Evolutionary conservation across 768 basidiomycete genomes (phyloP), one percentile per base, ranked within the genome.

Genomic region (Gloeopeniophorella convolvens): DNA sequence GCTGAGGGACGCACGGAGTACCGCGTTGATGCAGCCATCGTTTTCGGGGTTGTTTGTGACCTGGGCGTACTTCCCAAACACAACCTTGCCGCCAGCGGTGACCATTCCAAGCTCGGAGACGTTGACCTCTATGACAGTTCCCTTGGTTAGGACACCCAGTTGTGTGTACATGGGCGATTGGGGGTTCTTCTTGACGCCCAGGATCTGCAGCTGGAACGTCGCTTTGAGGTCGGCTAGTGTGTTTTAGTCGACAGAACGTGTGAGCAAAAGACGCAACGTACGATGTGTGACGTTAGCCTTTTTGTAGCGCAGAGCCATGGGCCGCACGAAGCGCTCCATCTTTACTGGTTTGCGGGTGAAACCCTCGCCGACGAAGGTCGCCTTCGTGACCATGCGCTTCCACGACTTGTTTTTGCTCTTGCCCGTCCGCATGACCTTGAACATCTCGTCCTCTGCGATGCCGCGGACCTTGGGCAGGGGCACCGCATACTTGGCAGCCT

Each of bases 371-470:
- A 99, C 96, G 62, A 98, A 99, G 8, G 96, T 99, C 27, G 96
- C 96, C 70, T 99, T 99, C 48, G 92, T 96, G 54, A 99, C 89
- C 93, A 98, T 97, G 59, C 93, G 82, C 72, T 99, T 99, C 96
- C 96, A 99, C 15, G 88, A 78, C 70, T 98, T 99, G 63, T 79
- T 83, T 71, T 92, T 96, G 64, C 79, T 87, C 74, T 97, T 97
- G 48, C 96, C 96, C 1, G 95, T 93, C 75, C 92, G 90, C 76
- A 99, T 74, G 26, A 99, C 96, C 75, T 94, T 97, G 77, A 99
- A 99, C 88, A 93, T 96, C 75, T 99, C 96, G 62, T 98, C 96
- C 68, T 99, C 96, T 13, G 95, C 94, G 60, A 99, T 97, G 16
- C 96, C 96, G 51, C 95, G 74, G 45, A 99, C 96, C 70, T 92